Evolutionary conservation across 2,329 filamentous ascomycete genomes (phyloP).

Genomic region (Cladophialophora carrionii): DNA sequence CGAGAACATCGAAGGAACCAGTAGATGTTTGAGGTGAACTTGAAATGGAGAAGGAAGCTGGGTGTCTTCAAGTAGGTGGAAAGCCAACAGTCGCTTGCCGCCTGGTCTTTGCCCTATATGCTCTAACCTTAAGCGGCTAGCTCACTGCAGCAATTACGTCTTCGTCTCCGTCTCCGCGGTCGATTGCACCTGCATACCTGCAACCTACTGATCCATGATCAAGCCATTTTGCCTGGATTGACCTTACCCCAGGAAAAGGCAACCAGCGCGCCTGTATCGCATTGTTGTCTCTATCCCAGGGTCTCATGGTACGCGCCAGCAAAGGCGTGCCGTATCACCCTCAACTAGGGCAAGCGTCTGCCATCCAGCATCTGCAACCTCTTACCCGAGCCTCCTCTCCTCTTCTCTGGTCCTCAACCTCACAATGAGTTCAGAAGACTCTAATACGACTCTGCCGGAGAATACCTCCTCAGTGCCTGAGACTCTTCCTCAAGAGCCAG

Average conservation of each 20-base stretch:
- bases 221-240: neutral
- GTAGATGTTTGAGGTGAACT: neutral
- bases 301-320: neutral
- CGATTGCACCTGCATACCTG: neutral
- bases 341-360: conserved; percentile 3
- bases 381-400: neutral
- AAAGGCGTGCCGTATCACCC: neutral
- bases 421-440: conserved; percentile 39
- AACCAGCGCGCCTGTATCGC: neutral
- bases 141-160: conserved; percentile 3
- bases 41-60: neutral
- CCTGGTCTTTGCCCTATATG: neutral
- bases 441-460: conserved; percentile 37
- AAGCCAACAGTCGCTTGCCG: neutral
- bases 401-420: neutral
- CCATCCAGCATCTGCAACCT: neutral
- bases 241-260: neutral
- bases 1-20: too few species aligned
- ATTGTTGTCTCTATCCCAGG: neutral
- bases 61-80: neutral
- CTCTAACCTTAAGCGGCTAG: neutral
- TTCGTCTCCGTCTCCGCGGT: neutral
- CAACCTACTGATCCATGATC: neutral
- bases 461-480: conserved; percentile 24
- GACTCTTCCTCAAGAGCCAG: conserved; percentile 4